phyloP scores from a whole-genome alignment of 2,329 filamentous ascomycete genomes.

The Botryotinia calthae region DNA sequence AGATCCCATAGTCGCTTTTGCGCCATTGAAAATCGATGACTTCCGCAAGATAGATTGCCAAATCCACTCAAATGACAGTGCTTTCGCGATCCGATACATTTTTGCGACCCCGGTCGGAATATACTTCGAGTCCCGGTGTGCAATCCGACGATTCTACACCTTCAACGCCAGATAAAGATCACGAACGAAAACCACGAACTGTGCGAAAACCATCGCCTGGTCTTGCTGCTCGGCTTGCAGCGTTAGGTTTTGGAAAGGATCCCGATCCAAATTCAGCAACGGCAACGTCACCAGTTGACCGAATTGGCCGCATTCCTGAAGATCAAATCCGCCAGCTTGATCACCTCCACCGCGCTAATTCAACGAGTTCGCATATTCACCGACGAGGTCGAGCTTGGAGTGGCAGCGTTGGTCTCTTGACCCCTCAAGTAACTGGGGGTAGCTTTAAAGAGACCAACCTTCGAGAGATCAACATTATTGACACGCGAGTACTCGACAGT shows the following conservation, averaged over 20 bases:
- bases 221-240: conserved; percentile 62
- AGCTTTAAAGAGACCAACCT: conserved; percentile 26
- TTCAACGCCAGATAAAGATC: conserved; percentile 26
- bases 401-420: conserved; percentile 50
- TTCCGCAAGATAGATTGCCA: conserved; percentile 10
- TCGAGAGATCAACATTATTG: conserved; percentile 30
- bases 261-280: conserved; percentile 25
- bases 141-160: conserved; percentile 22
- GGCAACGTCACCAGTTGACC: conserved; percentile 38
- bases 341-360: conserved; percentile 60
- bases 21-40: conserved; percentile 17
- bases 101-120: conserved; percentile 26
- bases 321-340: conserved; percentile 69
- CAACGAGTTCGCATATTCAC: conserved; percentile 51
- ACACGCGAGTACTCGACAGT: conserved; percentile 31
- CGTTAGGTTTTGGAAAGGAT: conserved; percentile 55
- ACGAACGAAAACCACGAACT: conserved; percentile 30
- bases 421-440: conserved; percentile 35
- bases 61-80: conserved; percentile 27
- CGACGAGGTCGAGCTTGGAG: conserved; percentile 72
- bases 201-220: conserved; percentile 61
- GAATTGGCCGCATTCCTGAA: conserved; percentile 69
- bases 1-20: conserved; percentile 14
- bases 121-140: conserved; percentile 14
- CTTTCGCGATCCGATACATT: conserved; percentile 28